phyloP scores from a whole-genome alignment of 1,284 basidiomycete genomes.

The Rhodotorula sp. region DNA sequence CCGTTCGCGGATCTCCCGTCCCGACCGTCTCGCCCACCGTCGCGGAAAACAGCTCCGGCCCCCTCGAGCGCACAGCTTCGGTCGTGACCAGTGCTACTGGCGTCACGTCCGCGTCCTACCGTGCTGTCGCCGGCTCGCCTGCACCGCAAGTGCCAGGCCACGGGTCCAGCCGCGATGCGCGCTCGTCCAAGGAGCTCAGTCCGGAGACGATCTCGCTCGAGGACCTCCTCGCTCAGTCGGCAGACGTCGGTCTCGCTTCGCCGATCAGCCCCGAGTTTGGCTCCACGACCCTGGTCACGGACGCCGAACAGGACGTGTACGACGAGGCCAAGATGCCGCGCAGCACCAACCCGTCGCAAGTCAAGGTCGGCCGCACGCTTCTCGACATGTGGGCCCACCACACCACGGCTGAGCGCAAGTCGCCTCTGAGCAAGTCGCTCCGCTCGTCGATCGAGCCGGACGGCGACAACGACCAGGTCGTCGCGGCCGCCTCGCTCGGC shows the following conservation, averaged over 20 bases:
- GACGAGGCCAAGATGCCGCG: background rate
- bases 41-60: too few relatives aligned
- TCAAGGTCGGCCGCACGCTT: background rate
- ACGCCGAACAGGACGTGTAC: background rate
- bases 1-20: too few relatives aligned
- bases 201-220: background rate
- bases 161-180: background rate
- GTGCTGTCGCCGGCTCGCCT: background rate
- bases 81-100: too few relatives aligned
- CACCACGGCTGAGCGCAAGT: background rate
- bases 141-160: background rate
- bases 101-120: background rate
- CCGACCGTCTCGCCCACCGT: background rate
- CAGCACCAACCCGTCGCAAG: background rate
- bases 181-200: background rate
- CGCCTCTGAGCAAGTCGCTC: background rate
- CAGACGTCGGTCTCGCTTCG: background rate
- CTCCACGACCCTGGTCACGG: background rate
- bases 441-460: too few relatives aligned
- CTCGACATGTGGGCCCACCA: background rate
- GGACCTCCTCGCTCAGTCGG: background rate
- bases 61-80: background rate
- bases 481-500: background rate
- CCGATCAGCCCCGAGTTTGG: constrained; percentile 7
- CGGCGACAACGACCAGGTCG: too few relatives aligned